Evolutionary conservation across 805 yeast genomes (phyloP).

Genomic region (Metschnikowia amazonensis): DNA sequence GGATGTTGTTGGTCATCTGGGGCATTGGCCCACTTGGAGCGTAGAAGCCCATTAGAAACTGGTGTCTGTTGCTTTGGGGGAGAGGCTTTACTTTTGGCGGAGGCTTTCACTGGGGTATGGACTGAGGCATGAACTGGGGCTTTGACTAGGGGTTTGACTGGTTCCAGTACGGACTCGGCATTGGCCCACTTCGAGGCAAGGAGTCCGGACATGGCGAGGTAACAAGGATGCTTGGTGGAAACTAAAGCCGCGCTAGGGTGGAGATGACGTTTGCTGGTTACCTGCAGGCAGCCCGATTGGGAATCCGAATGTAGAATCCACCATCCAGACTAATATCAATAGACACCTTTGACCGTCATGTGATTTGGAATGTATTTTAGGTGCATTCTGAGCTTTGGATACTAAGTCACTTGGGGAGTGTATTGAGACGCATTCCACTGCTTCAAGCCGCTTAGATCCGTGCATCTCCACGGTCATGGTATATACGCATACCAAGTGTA

Average conservation of each 20-base stretch:
- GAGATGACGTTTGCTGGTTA: slow-evolving; percentile 1
- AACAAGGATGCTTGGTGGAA: neutral
- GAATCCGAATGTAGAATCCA: too few species aligned
- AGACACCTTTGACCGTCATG: too few species aligned
- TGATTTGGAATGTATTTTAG: too few species aligned
- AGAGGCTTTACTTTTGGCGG: neutral
- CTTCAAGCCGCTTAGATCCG: too few species aligned
- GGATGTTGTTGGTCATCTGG: slow-evolving; percentile 6
- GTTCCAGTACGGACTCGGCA: slow-evolving; percentile 17
- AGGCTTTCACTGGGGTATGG: too few species aligned
- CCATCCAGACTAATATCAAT: too few species aligned
- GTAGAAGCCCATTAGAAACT: slow-evolving; percentile 2
- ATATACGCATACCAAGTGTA: too few species aligned
- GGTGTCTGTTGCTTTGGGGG: neutral
- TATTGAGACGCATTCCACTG: too few species aligned
- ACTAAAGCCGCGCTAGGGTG: neutral
- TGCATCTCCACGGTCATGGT: too few species aligned
- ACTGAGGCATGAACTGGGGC: neutral
- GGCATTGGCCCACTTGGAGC: slow-evolving; percentile 35
- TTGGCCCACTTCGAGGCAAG: slow-evolving; percentile 36
- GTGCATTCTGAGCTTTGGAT: too few species aligned
- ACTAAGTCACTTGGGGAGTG: too few species aligned
- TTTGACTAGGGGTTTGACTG: neutral
- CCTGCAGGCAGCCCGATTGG: neutral
- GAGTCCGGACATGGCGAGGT: slow-evolving; percentile 16